Evolutionary conservation across 768 basidiomycete genomes (phyloP).

Genomic region (Antrodiella citrinella): DNA sequence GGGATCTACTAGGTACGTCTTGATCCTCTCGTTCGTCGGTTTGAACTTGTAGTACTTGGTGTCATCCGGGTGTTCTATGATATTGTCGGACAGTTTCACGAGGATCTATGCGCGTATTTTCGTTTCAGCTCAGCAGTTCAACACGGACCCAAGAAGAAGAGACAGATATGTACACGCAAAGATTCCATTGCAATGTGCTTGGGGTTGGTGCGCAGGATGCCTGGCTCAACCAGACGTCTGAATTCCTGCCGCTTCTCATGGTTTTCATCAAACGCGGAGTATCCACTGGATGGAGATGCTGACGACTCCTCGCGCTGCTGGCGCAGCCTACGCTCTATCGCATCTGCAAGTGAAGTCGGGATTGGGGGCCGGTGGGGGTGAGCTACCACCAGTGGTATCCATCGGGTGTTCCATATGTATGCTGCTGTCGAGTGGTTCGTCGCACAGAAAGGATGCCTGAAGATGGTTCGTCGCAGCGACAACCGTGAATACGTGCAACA

Average conservation of each 20-base stretch:
- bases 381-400: background rate
- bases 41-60: conserved; percentile 70
- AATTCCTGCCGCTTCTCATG: conserved; percentile 66
- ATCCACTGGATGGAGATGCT: conserved; percentile 3
- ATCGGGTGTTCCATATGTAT: too few relatives aligned
- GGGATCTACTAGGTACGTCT: conserved; percentile 57
- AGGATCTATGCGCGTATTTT: conserved; percentile 41
- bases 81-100: conserved; percentile 61
- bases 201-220: conserved; percentile 65
- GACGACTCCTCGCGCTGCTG: conserved; percentile 12
- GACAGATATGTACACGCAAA: conserved; percentile 43
- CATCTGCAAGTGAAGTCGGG: conserved; percentile 19
- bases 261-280: conserved; percentile 31
- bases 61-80: conserved; percentile 66
- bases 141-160: background rate
- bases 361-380: conserved; percentile 12
- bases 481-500: too few relatives aligned
- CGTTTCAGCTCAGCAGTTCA: conserved; percentile 1
- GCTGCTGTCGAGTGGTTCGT: too few relatives aligned
- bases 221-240: conserved; percentile 71
- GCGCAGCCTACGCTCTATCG: conserved; percentile 21
- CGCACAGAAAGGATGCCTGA: too few relatives aligned
- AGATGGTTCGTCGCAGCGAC: too few relatives aligned
- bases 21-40: conserved; percentile 61
- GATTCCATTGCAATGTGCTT: conserved; percentile 51